A percentile compares a stretch with the other conserved stretches of the same genome.
These are phyloP conservation scores for Citrus sp. DNA, from an alignment of 345 rosid genomes.

Conservation along the genomic window DNA sequence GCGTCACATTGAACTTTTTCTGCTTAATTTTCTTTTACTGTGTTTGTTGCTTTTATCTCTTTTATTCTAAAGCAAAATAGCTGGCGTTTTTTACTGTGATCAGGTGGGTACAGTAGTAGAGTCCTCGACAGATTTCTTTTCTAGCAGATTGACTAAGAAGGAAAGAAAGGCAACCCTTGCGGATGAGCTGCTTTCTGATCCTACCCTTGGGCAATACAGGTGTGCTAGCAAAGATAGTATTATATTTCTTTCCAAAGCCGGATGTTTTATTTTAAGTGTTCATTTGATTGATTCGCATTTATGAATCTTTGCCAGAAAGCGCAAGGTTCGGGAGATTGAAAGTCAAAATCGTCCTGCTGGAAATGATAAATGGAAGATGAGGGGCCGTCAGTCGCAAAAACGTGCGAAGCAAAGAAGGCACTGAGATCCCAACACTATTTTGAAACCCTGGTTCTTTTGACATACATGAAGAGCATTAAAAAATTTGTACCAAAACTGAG, in stretches of 20 bases:
- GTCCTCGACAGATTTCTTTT: constrained; percentile 60
- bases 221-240: constrained; percentile 7
- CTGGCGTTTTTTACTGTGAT: neutral
- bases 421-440: constrained; percentile 16
- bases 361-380: constrained; percentile 80
- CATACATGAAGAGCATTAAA: neutral
- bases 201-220: constrained; percentile 57
- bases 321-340: constrained; percentile 83
- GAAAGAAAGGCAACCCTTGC: constrained; percentile 79
- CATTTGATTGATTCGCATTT: neutral
- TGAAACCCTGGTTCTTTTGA: neutral
- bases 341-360: constrained; percentile 52
- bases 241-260: neutral
- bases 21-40: neutral
- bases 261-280: neutral
- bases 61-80: neutral
- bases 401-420: constrained; percentile 64
- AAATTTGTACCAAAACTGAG: neutral
- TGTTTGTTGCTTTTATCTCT: neutral
- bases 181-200: constrained; percentile 78
- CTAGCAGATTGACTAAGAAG: constrained; percentile 69
- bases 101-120: constrained; percentile 88
- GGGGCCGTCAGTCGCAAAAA: constrained; percentile 47
- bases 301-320: constrained; percentile 49
- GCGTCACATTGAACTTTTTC: neutral